Percentiles rank a stretch among this genome's conserved stretches.
Evolutionary conservation across 441 rosid species (phyloP).

Genomic region (Theobroma grandiflorum): DNA sequence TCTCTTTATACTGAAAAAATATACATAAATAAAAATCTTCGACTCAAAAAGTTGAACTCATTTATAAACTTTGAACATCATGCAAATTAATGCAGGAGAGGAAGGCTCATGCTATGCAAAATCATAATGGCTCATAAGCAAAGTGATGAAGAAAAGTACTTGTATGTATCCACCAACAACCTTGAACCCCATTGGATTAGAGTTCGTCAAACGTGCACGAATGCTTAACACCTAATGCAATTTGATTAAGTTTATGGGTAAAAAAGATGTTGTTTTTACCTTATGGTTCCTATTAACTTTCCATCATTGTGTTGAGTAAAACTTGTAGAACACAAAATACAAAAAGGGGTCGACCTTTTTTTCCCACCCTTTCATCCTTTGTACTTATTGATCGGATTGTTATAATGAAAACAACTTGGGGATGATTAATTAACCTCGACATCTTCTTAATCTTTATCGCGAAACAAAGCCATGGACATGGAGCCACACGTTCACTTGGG

Average conservation of each 20-base stretch:
- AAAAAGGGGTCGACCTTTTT: too few relatives aligned
- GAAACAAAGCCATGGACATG: neutral
- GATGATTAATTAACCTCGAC: slow-evolving; percentile 30
- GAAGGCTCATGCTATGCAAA: neutral
- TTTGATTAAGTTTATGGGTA: slow-evolving; percentile 30
- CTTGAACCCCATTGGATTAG: neutral
- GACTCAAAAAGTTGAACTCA: neutral
- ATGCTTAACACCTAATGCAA: slow-evolving; percentile 40
- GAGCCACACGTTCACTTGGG: slow-evolving; percentile 43
- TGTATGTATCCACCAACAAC: neutral
- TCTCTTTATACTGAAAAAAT: too few relatives aligned
- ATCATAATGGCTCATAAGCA: neutral
- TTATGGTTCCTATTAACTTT: slow-evolving; percentile 23
- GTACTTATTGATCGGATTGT: slow-evolving; percentile 21
- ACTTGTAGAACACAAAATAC: neutral
- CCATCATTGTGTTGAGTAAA: slow-evolving; percentile 20
- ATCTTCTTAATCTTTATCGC: slow-evolving; percentile 1
- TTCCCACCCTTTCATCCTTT: neutral
- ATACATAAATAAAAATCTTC: too few relatives aligned
- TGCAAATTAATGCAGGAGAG: neutral
- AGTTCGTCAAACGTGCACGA: slow-evolving; percentile 5
- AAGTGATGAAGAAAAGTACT: neutral
- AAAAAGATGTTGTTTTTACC: slow-evolving; percentile 22
- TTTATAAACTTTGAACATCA: neutral
- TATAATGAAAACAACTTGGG: slow-evolving; percentile 23